Evolutionary conservation across 192 early-diverging fungal genomes (phyloP).

Genomic region (Linnemannia zychae): DNA sequence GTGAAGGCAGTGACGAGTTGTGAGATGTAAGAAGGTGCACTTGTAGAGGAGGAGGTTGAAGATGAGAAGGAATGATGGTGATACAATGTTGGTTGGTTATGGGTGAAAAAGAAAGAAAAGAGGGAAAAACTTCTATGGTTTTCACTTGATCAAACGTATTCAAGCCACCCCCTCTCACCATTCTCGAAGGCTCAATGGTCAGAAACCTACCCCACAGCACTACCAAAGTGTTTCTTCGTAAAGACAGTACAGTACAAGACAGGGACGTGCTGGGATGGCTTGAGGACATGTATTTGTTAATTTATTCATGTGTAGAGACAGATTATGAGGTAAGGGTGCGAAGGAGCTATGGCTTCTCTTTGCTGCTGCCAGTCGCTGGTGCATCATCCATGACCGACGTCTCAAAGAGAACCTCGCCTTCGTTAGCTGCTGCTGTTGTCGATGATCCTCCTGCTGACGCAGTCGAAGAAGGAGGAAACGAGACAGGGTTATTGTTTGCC

Average conservation of each 20-base stretch:
- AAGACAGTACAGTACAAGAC: background rate
- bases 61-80: background rate
- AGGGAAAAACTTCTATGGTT: background rate
- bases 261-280: no score
- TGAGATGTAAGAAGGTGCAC: background rate
- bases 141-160: no score
- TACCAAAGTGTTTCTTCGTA: no score
- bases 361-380: background rate
- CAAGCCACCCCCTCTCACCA: no score
- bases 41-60: background rate
- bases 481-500: conserved; percentile 14
- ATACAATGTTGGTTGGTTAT: background rate
- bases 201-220: no score
- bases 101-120: background rate
- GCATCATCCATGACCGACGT: conserved; percentile 22
- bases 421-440: background rate
- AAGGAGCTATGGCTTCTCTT: background rate
- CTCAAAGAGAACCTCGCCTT: conserved; percentile 33
- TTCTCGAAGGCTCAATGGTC: no score
- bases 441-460: conserved; percentile 9
- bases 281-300: no score
- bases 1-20: background rate
- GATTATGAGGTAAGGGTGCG: no score
- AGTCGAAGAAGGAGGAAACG: conserved; percentile 13
- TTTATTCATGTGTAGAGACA: no score